phyloP scores from a whole-genome alignment of 805 yeast species.

The Candida schatavii region DNA sequence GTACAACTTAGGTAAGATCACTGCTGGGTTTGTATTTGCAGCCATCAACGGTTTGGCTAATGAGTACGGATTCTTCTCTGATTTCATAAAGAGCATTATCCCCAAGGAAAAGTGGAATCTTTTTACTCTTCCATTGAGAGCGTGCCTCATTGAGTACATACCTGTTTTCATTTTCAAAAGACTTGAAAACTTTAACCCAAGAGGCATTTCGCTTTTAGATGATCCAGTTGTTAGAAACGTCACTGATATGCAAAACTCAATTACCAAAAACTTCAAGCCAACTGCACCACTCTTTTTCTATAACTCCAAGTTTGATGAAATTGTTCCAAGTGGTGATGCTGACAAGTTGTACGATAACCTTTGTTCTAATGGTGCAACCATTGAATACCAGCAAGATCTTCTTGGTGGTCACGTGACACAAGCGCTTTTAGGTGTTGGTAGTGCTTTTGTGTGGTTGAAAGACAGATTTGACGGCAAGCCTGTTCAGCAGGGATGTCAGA shows the following conservation, averaged over 20 bases:
- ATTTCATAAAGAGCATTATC: too few relatives aligned
- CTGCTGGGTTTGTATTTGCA: conserved; percentile 22
- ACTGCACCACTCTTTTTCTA: conserved; percentile 19
- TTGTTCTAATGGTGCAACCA: conserved; percentile 22
- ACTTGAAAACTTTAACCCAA: conserved; percentile 1
- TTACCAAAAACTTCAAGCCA: conserved; percentile 11
- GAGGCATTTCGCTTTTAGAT: conserved; percentile 2
- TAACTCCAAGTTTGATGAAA: conserved; percentile 16
- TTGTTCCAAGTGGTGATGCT: conserved; percentile 14
- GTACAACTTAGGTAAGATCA: conserved; percentile 16
- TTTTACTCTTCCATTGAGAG: conserved; percentile 4
- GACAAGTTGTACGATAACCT: conserved; percentile 17
- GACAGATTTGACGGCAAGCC: conserved; percentile 12
- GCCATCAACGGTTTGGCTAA: conserved; percentile 22
- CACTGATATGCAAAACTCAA: background rate
- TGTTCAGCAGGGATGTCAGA: conserved; percentile 13
- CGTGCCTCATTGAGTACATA: background rate
- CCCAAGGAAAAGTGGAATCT: too few relatives aligned
- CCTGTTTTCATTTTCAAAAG: background rate
- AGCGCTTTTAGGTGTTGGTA: conserved; percentile 14
- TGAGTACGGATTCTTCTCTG: conserved; percentile 22
- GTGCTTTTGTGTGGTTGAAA: conserved; percentile 19
- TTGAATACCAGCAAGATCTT: conserved; percentile 18
- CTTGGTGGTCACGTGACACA: conserved; percentile 16
- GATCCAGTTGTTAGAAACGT: background rate